Base-by-base conservation (phyloP, 768 basidiomycete genomes). In the Tulasnella sp. region DNA sequence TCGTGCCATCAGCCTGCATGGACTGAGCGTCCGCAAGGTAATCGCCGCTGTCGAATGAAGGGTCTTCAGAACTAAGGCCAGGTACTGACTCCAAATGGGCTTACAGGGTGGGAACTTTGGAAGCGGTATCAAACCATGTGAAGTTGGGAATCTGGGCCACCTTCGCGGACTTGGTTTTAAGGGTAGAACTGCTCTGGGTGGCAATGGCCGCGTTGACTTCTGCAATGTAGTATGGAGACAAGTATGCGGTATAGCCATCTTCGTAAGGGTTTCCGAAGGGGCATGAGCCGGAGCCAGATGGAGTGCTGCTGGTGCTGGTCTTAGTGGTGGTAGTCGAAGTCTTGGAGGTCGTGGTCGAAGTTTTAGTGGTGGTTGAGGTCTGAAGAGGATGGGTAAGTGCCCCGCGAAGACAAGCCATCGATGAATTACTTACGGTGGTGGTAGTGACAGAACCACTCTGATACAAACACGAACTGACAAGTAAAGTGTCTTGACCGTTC, bases 91-190 rank as follows among this genome's bases (percentile, higher is more conserved):
- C 62, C 3, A 44, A 16, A 74, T 74, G 12, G 24, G 3, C 62
- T 42, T 48, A 74, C 73, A 91, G 87, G 72, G 84, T 84, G 14
- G 89, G 85, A 36, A 88, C 87, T 85, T 91, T 91, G 81, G 89
- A 85, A 44, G 90, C 86, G 76, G 85, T 84, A 83, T 91, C 90
- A 83, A 90, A 87, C 90, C 90, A 91, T 71, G 86, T 89, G 86
- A 91, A 91, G 56, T 88, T 90, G 27, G 90, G 90, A 82, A 91
- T 89, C 24, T 88, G 85, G 31, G 88, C 89, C 46, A 91, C 88
- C 75, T 84, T 86, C 42, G 86, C 80, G 71, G 90, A 90, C 84
- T 90, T 89, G 31, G 90, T 85, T 68, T 86, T 85, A 74, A 86
- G 84, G 31, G 88, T 88, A 1, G 90, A 40, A 81, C 91, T 89